Evolutionary conservation across 345 rosid genomes (phyloP).

Genomic region (Salix exigua): DNA sequence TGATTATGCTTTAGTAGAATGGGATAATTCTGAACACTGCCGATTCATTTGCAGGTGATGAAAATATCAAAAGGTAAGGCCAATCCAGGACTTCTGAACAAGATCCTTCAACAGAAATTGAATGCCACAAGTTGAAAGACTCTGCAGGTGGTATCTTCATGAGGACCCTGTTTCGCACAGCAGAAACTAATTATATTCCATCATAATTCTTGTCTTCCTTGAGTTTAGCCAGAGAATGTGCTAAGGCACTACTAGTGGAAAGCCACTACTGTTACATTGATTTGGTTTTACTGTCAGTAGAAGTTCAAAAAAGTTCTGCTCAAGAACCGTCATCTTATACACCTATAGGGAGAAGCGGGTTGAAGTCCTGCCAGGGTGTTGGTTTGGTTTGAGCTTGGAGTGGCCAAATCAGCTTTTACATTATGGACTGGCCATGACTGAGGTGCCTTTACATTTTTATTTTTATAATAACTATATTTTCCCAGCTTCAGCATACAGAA

Average conservation of each 20-base stretch:
- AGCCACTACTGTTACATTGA: background rate
- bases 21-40: background rate
- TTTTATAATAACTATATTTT: background rate
- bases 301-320: background rate
- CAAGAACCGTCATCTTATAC: background rate
- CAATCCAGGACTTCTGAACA: conserved; percentile 78
- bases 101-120: conserved; percentile 70
- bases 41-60: conserved; percentile 60
- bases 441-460: background rate
- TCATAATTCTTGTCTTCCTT: background rate
- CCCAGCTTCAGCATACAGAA: background rate
- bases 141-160: background rate
- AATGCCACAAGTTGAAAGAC: conserved; percentile 45
- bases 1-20: background rate
- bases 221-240: background rate
- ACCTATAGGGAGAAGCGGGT: background rate
- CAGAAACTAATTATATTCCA: background rate
- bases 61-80: conserved; percentile 89
- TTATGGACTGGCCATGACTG: background rate
- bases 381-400: background rate
- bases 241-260: background rate
- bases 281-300: background rate
- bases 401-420: background rate
- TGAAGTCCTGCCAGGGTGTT: background rate
- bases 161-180: background rate